Evolutionary conservation across 2,329 filamentous ascomycete genomes (phyloP), one percentile per base, ranked within the genome.

Genomic region (Trichoderma oligosporum): DNA sequence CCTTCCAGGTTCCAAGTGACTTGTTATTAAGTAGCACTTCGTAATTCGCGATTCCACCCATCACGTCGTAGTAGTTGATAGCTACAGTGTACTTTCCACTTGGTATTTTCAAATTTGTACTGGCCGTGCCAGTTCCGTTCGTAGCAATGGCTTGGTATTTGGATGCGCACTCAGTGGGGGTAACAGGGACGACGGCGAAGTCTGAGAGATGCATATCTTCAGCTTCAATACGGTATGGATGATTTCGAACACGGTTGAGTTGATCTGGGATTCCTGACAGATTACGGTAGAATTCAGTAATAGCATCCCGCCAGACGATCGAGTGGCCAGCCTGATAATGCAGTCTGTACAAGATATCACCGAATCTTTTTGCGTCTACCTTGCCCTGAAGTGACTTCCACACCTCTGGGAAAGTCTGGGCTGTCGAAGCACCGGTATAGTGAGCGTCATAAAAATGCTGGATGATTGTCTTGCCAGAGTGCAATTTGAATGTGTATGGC

Each of bases 261-360:
- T 77, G 72, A 61, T 89, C 86, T 0, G 79, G 67, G 41, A 89
- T 87, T 2, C 78, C 74, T 0, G 83, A 85, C 35, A 82, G 69
- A 66, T 82, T 84, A 66, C 75, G 64, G 70, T 87, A 89, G 71
- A 86, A 89, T 56, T 82, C 74, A 64, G 74, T 82, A 70, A 89
- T 82, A 1, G 82, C 77, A 64, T 89, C 86, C 12, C 86, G 78
- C 86, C 87, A 90, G 14, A 88, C 82, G 16, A 89, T 76, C 0
- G 84, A 77, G 69, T 89, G 87, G 0, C 86, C 86, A 0, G 86
- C 83, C 68, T 89, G 86, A 67, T 83, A 89, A 1, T 71, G 72
- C 9, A 87, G 78, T 2, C 82, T 78, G 70, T 80, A 83, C 0
- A 82, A 72, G 31, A 82, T 76, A 45, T 87, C 76, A 4, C 82